Evolutionary conservation across 176 grass and related monocot species (phyloP), one percentile per base, ranked within the genome.

Genomic region (Oryza australiensis): DNA sequence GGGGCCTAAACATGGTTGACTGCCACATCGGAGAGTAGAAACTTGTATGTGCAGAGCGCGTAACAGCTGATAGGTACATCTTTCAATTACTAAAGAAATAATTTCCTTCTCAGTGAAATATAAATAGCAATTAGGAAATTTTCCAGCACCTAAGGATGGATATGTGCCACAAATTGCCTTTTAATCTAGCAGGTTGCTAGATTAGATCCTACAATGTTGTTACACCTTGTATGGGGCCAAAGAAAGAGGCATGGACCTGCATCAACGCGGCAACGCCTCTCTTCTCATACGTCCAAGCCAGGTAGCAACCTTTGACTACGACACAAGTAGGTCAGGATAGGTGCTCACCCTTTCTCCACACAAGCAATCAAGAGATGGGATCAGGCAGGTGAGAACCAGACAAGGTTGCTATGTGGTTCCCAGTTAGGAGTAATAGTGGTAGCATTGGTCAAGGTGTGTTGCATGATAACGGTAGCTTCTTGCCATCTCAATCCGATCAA

Each of bases 221-320:
- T 51, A 51, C 48, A 53, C 5, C 49, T 55, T 22, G 26, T 30
- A 67, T 40, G 26, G 72, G 33, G 49, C 4, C 6, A 0, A 3
- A n/a, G n/a, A n/a, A n/a, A 4, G 40, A 20, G 46, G 23, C 24
- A 43, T n/a, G 40, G 3, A 12, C 32, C 20, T 35, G 22, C 24
- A 38, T 51, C 14, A 14, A 24, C 5, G 8, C 53, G 42, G 42
- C 42, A 10, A 26, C 7, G 5, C 60, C 68, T 33, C 29, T 1
- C 10, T 57, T 76, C 46, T 62, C 18, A 7, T 26, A 53, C 62
- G 83, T 66, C 16, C 2, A 77, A 85, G 24, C 57, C 67, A 23
- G 75, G 28, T 65, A 62, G 34, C 35, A 13, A 23, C 57, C 15
- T 68, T 76, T 43, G 28, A 48, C 53, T 24, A 75, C 10, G 65